Percentiles rank a stretch among this genome's conserved stretches.
Conservation (phyloP, 1,284 basidiomycete species). For the Cutaneotrichosporon sp. region DNA sequence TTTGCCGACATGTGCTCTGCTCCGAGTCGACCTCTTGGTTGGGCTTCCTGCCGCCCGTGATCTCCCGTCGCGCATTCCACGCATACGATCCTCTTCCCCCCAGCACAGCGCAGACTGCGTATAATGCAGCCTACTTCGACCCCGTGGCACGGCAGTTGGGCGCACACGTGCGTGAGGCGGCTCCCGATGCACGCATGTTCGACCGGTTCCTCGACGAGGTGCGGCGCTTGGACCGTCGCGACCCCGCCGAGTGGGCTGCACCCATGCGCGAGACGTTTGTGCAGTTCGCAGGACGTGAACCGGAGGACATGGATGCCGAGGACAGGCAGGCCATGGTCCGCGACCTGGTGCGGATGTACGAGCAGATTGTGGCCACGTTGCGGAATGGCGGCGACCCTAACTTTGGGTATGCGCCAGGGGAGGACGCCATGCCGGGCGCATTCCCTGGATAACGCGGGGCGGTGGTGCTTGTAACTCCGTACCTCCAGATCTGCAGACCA, state of each 20-base stretch:
- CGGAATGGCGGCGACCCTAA: conserved; percentile 10
- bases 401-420: conserved; percentile 7
- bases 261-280: conserved; percentile 15
- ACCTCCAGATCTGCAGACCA: not conserved
- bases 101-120: conserved; percentile 55
- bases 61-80: conserved; percentile 51
- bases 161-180: conserved; percentile 8
- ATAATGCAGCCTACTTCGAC: conserved; percentile 66
- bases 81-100: conserved; percentile 80
- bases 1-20: conserved; percentile 71
- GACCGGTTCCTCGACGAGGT: conserved; percentile 16
- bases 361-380: conserved; percentile 12
- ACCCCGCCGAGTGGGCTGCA: conserved; percentile 11
- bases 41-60: conserved; percentile 63
- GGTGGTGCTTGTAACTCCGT: not conserved
- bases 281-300: conserved; percentile 9
- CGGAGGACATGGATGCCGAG: conserved; percentile 12
- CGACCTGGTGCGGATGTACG: conserved; percentile 17
- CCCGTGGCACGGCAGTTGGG: conserved; percentile 14
- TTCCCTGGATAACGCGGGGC: conserved; percentile 1
- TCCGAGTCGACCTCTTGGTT: conserved; percentile 60
- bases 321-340: conserved; percentile 11
- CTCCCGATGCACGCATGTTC: conserved; percentile 5
- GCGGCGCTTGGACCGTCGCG: conserved; percentile 11
- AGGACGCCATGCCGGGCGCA: conserved; percentile 14